These are phyloP conservation scores for Salix exigua DNA, from an alignment of 345 rosid species.

Conservation along the genomic window DNA sequence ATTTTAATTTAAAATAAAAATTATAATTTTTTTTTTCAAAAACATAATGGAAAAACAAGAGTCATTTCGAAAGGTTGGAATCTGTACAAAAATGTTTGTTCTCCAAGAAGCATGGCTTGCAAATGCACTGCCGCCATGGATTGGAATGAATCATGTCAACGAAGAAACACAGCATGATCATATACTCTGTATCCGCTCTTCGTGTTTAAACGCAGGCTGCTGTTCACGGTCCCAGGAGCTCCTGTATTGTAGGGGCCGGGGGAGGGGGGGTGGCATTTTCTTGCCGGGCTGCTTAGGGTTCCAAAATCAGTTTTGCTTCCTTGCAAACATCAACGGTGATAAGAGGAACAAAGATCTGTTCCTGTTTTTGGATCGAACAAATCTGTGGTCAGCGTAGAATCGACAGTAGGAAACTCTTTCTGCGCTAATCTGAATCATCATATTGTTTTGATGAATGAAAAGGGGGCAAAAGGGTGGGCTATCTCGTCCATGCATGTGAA, in stretches of 20 bases:
- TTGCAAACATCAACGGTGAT: background rate
- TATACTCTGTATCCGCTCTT: background rate
- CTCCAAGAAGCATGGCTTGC: background rate
- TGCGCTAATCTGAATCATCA: background rate
- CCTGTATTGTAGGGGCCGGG: background rate
- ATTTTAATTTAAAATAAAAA: no score
- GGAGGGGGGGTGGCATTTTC: background rate
- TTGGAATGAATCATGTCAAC: background rate
- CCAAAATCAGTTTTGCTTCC: background rate
- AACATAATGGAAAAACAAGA: no score
- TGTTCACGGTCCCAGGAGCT: slow-evolving; percentile 9
- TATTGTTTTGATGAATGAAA: no score
- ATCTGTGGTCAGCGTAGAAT: background rate
- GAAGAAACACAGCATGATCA: slow-evolving; percentile 12
- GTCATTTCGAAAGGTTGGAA: no score
- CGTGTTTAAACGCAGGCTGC: background rate
- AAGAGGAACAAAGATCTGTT: background rate
- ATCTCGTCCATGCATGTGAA: no score
- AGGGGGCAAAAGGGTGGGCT: no score
- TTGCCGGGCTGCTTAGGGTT: background rate
- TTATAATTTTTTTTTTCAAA: no score
- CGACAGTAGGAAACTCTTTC: background rate
- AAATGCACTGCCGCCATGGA: background rate
- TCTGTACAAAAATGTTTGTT: background rate
- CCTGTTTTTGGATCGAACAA: background rate